Conservation (phyloP, 1,284 basidiomycete species). For the Butyriboletus appendiculatus region DNA sequence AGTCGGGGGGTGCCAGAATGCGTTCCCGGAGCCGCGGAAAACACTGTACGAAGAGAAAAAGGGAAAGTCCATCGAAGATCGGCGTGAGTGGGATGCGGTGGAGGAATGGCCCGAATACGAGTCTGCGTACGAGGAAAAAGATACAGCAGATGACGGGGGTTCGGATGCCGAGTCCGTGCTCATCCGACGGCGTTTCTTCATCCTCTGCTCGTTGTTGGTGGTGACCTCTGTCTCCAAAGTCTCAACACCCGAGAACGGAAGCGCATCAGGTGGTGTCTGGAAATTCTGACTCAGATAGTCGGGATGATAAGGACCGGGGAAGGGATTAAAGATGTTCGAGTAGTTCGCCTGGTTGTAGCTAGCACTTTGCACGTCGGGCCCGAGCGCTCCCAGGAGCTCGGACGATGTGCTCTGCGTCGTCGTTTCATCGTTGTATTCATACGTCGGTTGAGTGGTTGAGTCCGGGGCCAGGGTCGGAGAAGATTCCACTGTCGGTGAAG, state of each 20-base stretch:
- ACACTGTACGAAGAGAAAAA: slow-evolving; percentile 50
- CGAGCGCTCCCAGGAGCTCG: slow-evolving; percentile 67
- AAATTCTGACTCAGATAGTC: slow-evolving; percentile 58
- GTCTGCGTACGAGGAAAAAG: slow-evolving; percentile 49
- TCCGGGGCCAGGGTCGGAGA: slow-evolving; percentile 68
- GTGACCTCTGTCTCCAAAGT: slow-evolving; percentile 39
- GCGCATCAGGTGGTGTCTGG: slow-evolving; percentile 47
- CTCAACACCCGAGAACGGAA: slow-evolving; percentile 49
- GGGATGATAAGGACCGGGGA: slow-evolving; percentile 71
- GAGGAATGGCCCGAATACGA: slow-evolving; percentile 47
- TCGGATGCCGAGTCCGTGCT: slow-evolving; percentile 70
- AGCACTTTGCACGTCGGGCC: slow-evolving; percentile 39
- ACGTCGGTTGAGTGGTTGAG: slow-evolving; percentile 54
- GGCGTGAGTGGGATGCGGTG: slow-evolving; percentile 41
- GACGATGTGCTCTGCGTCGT: slow-evolving; percentile 50
- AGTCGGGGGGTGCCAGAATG: slow-evolving; percentile 76
- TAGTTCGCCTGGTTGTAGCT: slow-evolving; percentile 32
- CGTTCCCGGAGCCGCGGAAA: slow-evolving; percentile 52
- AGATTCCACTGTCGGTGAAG: slow-evolving; percentile 60
- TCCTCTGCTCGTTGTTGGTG: slow-evolving; percentile 36
- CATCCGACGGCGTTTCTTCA: slow-evolving; percentile 67
- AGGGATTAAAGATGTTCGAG: slow-evolving; percentile 38
- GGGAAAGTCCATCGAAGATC: slow-evolving; percentile 63
- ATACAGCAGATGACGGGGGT: slow-evolving; percentile 60
- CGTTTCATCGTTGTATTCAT: slow-evolving; percentile 41